Evolutionary conservation across 257 asterid species (phyloP), one percentile per base, ranked within the genome.

Genomic region (Cordia subcordata): DNA sequence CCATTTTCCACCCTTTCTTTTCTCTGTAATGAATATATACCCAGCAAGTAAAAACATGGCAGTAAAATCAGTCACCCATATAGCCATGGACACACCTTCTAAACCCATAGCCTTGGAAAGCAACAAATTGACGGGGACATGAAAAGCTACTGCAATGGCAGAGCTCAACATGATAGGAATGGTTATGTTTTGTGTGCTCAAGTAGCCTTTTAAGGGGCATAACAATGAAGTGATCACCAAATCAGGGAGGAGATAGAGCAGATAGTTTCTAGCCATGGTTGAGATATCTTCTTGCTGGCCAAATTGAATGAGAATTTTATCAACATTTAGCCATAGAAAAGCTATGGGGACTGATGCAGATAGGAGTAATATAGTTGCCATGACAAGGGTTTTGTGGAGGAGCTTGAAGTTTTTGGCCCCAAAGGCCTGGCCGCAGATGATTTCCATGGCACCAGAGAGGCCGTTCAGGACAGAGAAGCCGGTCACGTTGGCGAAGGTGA

Each of bases 401-500:
- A 92, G 87, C 79, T 75, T 82, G 22, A 72, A 79, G 53, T 92
- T 88, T 64, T 73, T 81, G 57, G 94, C 94, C 1, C 98, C 98
- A 39, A 71, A 84, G 1, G 96, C 98, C 49, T 88, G 98, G 47
- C 98, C 96, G 62, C 95, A 85, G n/a, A 92, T 81, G 8, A 94
- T 96, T 61, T 84, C 96, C 93, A 92, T 82, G 19, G 94, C 95
- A n/a, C 63, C 82, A 55, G 76, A 74, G 11, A 92, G 85, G 0
- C 95, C 96, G 57, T 67, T 92, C 63, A 92, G 53, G 39, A 86
- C 73, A 5, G 99, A 82, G 40, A 81, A 88, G 0, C 96, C 96
- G 0, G 93, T 88, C 23, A 88, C 96, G 55, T 86, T 88, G 0
- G 86, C 85, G 15, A 88, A 78, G 58, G 96, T 86, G 83, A 86